Evolutionary conservation across 257 asterid genomes (phyloP), one percentile per base, ranked within the genome.

Genomic region (Anisodus tanguticus): DNA sequence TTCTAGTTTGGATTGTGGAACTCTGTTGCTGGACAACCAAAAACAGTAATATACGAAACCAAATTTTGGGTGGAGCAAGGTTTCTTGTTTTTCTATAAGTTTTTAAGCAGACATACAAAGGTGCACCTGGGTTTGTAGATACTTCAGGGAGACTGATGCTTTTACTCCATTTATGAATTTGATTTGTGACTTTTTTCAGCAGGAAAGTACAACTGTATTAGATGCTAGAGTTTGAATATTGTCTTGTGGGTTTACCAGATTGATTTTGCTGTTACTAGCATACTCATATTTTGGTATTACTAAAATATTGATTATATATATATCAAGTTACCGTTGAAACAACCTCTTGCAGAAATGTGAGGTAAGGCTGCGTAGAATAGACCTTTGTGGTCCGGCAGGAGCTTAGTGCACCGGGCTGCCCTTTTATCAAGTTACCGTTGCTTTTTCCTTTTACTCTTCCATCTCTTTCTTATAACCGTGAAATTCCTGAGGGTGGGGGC

Each of bases 211-310:
- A 49, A 45, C 80, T 45, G 16, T 45, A n/a, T 70, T 43, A 71
- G 58, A 45, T 71, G 80, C 57, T 71, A 45, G 80, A 71, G 80
- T 47, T n/a, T 72, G 80, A n/a, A 43, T 39, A 70, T 66, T 41
- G 16, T 70, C 55, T 6, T 70, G 17, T 70, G 35, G 79, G 55
- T 41, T 70, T 31, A 16, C 55, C 79, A 70, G 8, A 41, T 70
- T n/a, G 66, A 60, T 70, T 43, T 41, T 3, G 2, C 54, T 69
- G 45, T 69, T 69, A 69, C 19, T 41, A 15, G 53, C 77, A 68
- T 17, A 9, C 57, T 41, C 0, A 10, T 53, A 53, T 49, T 49
- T 49, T 49, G 22, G 41, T 22, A 4, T 41, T 41, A 41, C 45
- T 41, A 41, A 6, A 41, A 41, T 54, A 54, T 10, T 54, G 58